These are phyloP conservation scores for Cicer chorassanicum DNA, from an alignment of 306 rosid species.

Conservation along the genomic window DNA sequence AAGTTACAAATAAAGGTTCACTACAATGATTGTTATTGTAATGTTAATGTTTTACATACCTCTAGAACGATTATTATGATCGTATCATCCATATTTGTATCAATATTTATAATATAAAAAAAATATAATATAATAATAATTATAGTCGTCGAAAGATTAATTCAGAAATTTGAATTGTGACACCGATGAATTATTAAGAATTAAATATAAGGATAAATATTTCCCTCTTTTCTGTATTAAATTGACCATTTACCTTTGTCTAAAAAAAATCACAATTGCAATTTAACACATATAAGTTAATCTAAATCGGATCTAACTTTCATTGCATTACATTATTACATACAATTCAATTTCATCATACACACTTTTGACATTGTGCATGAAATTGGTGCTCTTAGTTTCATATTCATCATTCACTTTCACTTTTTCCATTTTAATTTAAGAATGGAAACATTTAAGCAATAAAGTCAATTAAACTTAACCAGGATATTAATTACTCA, in stretches of 20 bases:
- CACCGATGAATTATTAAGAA: too few species aligned
- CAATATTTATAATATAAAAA: not conserved
- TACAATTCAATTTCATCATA: not conserved
- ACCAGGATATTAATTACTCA: not conserved
- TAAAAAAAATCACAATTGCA: not conserved
- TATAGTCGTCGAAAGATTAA: too few species aligned
- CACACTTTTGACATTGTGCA: not conserved
- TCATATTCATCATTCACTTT: not conserved
- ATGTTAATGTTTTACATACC: not conserved
- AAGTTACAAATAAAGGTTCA: not conserved
- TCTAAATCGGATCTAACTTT: not conserved
- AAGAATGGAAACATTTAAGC: not conserved
- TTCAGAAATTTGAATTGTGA: too few species aligned
- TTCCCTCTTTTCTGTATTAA: too few species aligned
- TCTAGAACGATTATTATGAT: not conserved
- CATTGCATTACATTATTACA: not conserved
- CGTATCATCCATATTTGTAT: not conserved
- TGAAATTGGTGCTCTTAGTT: not conserved
- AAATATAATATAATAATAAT: too few species aligned
- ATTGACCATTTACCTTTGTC: not conserved
- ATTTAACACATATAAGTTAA: not conserved
- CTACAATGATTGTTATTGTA: not conserved
- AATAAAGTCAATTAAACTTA: constrained; percentile 16
- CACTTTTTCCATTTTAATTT: not conserved
- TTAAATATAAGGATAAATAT: too few species aligned